phyloP scores from a whole-genome alignment of 2,329 filamentous ascomycete genomes.

The Camillea tinctor region DNA sequence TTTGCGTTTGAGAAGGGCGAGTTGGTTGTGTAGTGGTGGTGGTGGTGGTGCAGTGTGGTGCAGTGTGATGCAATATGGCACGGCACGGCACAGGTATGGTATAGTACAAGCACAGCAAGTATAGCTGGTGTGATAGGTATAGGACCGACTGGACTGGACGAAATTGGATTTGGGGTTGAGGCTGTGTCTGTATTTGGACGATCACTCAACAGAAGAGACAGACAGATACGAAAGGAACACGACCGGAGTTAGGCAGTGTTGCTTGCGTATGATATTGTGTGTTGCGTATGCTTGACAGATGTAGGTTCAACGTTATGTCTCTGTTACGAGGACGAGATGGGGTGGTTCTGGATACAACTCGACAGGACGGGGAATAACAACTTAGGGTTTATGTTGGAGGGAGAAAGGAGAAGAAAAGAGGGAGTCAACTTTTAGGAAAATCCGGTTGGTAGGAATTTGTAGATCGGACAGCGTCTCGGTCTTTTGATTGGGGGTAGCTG shows the following conservation, averaged over 20 bases:
- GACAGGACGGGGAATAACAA: background rate
- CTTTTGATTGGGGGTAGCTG: background rate
- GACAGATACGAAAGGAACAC: background rate
- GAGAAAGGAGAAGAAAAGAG: background rate
- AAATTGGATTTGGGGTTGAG: background rate
- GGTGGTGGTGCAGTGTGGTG: background rate
- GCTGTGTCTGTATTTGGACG: background rate
- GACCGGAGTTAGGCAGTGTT: too few species aligned
- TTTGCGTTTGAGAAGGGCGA: background rate
- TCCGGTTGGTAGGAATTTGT: background rate
- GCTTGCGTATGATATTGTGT: too few species aligned
- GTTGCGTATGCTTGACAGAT: background rate
- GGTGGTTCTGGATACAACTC: background rate
- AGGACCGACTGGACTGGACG: background rate
- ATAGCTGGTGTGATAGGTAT: background rate
- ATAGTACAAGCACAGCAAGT: background rate
- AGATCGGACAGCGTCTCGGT: background rate
- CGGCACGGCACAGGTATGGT: background rate
- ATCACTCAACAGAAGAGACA: background rate
- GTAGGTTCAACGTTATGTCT: background rate
- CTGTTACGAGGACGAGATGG: background rate
- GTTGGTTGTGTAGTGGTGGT: too few species aligned
- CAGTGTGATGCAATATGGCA: background rate
- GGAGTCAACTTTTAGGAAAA: background rate
- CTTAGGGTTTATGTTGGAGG: background rate